phyloP scores from a whole-genome alignment of 148 eudicot species.

The Fagopyrum tataricum region DNA sequence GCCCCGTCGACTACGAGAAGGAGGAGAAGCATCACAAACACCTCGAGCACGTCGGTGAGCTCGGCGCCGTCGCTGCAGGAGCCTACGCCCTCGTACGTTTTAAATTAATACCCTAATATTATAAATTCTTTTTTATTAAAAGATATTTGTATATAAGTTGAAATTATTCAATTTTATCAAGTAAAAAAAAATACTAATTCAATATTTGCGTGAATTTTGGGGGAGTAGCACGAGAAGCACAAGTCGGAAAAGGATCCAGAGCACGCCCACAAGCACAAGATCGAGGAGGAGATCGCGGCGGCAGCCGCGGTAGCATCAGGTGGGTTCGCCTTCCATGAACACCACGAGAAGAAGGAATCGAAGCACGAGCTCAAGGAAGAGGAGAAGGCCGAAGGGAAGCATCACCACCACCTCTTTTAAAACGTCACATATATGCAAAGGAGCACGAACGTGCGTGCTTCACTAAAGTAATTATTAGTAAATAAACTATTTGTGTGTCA shows the following conservation, averaged over 20 bases:
- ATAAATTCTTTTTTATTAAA: too few relatives aligned
- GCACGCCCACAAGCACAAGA: constrained; percentile 24
- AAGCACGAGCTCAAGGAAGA: constrained; percentile 22
- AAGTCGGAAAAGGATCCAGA: constrained; percentile 28
- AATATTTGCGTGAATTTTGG: not conserved
- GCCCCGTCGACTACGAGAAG: constrained; percentile 18
- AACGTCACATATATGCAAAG: not conserved
- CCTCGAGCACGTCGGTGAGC: constrained; percentile 19
- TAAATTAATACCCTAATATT: too few relatives aligned
- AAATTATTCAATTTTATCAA: too few relatives aligned
- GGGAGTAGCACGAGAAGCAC: constrained; percentile 24
- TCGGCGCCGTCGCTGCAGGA: constrained; percentile 21
- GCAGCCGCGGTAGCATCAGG: constrained; percentile 18
- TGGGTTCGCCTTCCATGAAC: constrained; percentile 28
- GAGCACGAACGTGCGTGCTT: not conserved
- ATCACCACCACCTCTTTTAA: constrained; percentile 18
- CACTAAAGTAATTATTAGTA: not conserved
- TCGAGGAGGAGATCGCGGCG: constrained; percentile 22
- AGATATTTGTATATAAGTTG: too few relatives aligned
- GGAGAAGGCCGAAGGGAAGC: constrained; percentile 16
- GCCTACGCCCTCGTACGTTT: constrained; percentile 15
- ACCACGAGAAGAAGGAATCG: constrained; percentile 28
- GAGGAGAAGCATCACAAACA: constrained; percentile 23
- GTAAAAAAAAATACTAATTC: too few relatives aligned
- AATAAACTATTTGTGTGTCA: not conserved